Percentiles rank a stretch among this genome's conserved stretches.
Conservation (phyloP, 1,284 basidiomycete genomes). For the Phellopilus nigrolimitatus region DNA sequence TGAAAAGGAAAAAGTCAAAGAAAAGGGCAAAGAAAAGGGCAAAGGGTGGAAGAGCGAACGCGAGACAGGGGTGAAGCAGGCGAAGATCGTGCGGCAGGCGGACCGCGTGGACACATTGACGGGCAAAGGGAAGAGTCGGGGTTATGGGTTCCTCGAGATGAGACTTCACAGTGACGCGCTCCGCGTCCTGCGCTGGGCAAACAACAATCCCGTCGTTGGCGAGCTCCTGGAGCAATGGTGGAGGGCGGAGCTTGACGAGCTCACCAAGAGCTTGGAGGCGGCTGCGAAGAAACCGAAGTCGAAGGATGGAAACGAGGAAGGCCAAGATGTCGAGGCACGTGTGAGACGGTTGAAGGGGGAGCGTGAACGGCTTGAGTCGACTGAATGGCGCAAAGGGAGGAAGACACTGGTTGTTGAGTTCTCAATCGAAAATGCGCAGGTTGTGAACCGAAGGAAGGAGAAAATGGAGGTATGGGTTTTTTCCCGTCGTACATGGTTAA, state of each 20-base stretch:
- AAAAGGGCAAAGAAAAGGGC: no score
- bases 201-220: constrained; percentile 75
- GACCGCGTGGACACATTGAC: constrained; percentile 87
- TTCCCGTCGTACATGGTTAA: constrained; percentile 3
- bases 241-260: constrained; percentile 72
- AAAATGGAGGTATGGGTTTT: constrained; percentile 15
- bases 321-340: constrained; percentile 42
- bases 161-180: constrained; percentile 84
- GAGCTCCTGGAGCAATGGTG: constrained; percentile 76
- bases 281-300: constrained; percentile 35
- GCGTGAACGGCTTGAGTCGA: constrained; percentile 42
- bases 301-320: constrained; percentile 31
- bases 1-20: constrained; percentile 28
- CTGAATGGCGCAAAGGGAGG: constrained; percentile 39
- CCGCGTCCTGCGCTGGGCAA: constrained; percentile 89
- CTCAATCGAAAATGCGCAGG: constrained; percentile 90
- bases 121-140: constrained; percentile 82
- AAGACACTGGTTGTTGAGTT: constrained; percentile 85
- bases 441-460: constrained; percentile 64
- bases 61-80: constrained; percentile 71
- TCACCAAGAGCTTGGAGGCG: constrained; percentile 57
- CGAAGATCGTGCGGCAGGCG: constrained; percentile 84
- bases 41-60: constrained; percentile 39
- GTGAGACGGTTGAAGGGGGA: constrained; percentile 58
- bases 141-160: constrained; percentile 97